Evolutionary conservation across 148 eudicot species (phyloP), one percentile per base, ranked within the genome.

Genomic region (Camellia japonica): DNA sequence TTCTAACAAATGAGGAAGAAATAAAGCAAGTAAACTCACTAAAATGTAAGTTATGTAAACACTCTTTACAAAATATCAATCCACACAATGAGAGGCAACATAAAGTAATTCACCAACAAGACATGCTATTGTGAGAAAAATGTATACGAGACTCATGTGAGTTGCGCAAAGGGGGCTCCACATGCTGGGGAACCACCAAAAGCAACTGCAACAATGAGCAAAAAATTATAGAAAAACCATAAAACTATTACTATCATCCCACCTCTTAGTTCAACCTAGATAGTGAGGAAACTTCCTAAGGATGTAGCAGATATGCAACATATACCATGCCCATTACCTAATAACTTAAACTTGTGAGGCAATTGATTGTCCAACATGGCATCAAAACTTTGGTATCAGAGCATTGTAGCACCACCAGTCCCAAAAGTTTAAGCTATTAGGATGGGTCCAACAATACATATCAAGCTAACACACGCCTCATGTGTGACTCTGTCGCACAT

Each of bases 21-120:
- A 14, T 56, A 46, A 64, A 76, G 47, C 59, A 68, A 69, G 71
- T 61, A 23, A 44, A 70, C 73, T 30, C 63, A n/a, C 14, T 42
- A 19, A 49, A 73, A 46, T 38, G 9, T 18, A 16, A 54, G 60
- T 55, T 16, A 16, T 4, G 23, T 20, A 9, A 38, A 42, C 3
- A 51, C 51, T 15, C 5, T 49, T 38, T 7, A 52, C 80, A 64
- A 15, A 65, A 66, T 30, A 41, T 77, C 55, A 14, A 19, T 47
- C 42, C 14, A 76, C 43, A 20, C 16, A 7, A 15, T 71, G 14
- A 49, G 58, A 71, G 41, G 74, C 74, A 49, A 71, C 12, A 71
- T 71, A 71, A n/a, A 71, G 12, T 70, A 46, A 3, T 46, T n/a
- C 30, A 70, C 30, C 4, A 54, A 54, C 46, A 73, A 73, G 18